Base-by-base conservation (phyloP, 345 rosid genomes). In the Rhodomyrtus tomentosa region DNA sequence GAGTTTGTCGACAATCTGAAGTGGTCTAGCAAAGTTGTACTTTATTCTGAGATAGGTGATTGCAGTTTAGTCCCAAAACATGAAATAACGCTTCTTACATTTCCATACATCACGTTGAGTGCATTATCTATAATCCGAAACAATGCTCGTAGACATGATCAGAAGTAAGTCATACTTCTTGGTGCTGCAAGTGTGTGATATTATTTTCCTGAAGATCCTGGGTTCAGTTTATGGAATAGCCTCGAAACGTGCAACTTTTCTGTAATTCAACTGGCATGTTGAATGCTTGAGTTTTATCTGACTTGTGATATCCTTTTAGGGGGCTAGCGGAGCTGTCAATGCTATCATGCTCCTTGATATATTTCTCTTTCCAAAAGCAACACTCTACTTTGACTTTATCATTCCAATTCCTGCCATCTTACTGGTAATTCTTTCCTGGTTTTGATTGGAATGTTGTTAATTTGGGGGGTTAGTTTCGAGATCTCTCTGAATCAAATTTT, bases 251-350 rank as follows among this genome's bases (percentile, higher is more conserved):
- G 68, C 68, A 12, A n/a, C 68, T n/a, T 5, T 56, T 12, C 8
- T 56, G 3, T 56, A 12, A 56, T 56, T 56, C 8, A 11, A 56
- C 32, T 12, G 36, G 32, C 16, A 13, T 11, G 32, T 13, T 13
- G 36, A 5, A n/a, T 56, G 27, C 68, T 56, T 5, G 68, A n/a
- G 68, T 12, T 56, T 13, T 56, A 5, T 56, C 68, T 83, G 16
- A 50, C 50, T 49, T 7, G 58, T 48, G 56, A 51, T 24, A 82
- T 38, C 73, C 76, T 16, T 52, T 18, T 87, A 96, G 96, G 99
- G 98, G 2, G 96, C 98, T 25, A 96, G 98, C 83, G 99, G 96
- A 81, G 98, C 98, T 36, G 98, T 96, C 84, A 93, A 93, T 87
- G 99, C 98, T 83, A 93, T 96, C 85, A 90, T 95, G 94, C 91